Evolutionary conservation across 1,284 basidiomycete genomes (phyloP).

Genomic region (Pseudozyma flocculosa): DNA sequence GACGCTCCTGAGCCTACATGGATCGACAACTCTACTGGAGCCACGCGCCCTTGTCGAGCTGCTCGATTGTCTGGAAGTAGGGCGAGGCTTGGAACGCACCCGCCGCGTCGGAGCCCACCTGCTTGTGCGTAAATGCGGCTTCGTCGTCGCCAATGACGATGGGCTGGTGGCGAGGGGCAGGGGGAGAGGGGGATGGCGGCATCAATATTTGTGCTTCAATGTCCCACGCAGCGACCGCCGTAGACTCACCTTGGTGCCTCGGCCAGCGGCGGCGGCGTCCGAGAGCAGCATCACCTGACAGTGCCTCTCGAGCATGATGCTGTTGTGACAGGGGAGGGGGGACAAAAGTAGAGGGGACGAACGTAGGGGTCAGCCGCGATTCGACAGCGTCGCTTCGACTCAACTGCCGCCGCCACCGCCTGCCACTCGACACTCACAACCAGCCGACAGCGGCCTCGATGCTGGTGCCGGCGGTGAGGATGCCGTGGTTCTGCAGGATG

Average conservation of each 20-base stretch:
- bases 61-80: conserved; percentile 46
- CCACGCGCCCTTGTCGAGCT: conserved; percentile 42
- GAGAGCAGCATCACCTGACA: conserved; percentile 65
- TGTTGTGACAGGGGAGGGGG: conserved; percentile 1
- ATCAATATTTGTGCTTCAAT: too few relatives aligned
- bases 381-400: too few relatives aligned
- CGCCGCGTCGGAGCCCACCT: conserved; percentile 38
- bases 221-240: too few relatives aligned
- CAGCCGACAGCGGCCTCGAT: conserved; percentile 61
- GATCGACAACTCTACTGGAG: conserved; percentile 29
- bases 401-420: too few relatives aligned
- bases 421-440: too few relatives aligned
- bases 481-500: conserved; percentile 64
- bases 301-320: conserved; percentile 59
- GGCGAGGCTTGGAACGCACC: conserved; percentile 48
- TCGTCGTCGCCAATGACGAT: conserved; percentile 47
- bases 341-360: conserved; percentile 26
- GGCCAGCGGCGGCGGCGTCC: conserved; percentile 58
- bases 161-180: conserved; percentile 10
- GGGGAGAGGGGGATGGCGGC: too few relatives aligned
- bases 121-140: conserved; percentile 44
- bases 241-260: conserved; percentile 26
- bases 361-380: too few relatives aligned
- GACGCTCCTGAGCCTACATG: too few relatives aligned
- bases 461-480: conserved; percentile 62